phyloP scores from a whole-genome alignment of 164 flowering plant genomes.

The Pachysandra terminalis region DNA sequence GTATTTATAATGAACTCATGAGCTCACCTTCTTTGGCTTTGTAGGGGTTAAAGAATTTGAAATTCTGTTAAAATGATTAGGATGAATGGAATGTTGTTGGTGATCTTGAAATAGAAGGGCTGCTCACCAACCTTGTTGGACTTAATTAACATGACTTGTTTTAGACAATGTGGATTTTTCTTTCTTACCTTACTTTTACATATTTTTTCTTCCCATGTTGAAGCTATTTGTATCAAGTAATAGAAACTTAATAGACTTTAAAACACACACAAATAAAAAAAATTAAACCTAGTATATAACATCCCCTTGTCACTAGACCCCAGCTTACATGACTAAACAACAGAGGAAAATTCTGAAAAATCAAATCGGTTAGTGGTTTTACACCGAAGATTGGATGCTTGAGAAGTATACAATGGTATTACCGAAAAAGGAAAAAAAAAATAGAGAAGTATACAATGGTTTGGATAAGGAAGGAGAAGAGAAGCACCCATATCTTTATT shows the following conservation, averaged over 20 bases:
- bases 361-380: not conserved
- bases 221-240: too few relatives aligned
- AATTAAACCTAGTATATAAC: not conserved
- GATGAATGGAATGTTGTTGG: conserved; percentile 4
- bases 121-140: conserved; percentile 17
- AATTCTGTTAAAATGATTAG: conserved; percentile 15
- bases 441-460: too few relatives aligned
- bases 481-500: not conserved
- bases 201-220: not conserved
- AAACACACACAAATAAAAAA: too few relatives aligned
- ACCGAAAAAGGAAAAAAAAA: not conserved
- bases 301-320: not conserved
- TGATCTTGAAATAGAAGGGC: too few relatives aligned
- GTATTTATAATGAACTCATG: conserved; percentile 31
- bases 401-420: not conserved
- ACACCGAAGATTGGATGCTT: not conserved
- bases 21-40: not conserved
- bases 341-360: not conserved
- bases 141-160: conserved; percentile 1
- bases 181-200: not conserved
- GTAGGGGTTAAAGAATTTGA: conserved; percentile 26
- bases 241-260: too few relatives aligned
- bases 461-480: not conserved
- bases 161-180: not conserved
- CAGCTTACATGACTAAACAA: not conserved